phyloP scores from a whole-genome alignment of 2,329 filamentous ascomycete species.

The Colletotrichum brevisporum region DNA sequence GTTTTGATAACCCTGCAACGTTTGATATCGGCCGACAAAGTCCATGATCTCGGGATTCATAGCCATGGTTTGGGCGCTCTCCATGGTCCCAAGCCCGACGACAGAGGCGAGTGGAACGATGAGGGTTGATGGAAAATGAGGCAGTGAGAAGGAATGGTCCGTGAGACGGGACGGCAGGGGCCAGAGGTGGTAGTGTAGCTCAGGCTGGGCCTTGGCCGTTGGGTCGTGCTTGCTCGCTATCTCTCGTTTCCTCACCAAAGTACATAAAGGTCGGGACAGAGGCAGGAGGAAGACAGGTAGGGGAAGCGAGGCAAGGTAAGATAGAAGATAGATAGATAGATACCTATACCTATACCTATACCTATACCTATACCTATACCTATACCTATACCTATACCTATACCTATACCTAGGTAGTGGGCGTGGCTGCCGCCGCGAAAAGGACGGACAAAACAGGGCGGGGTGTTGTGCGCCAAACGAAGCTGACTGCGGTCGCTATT shows the following conservation, averaged over 20 bases:
- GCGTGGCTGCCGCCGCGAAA: neutral
- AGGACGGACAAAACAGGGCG: slow-evolving; percentile 16
- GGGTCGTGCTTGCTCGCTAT: slow-evolving; percentile 3
- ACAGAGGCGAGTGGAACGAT: slow-evolving; percentile 27
- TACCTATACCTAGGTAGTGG: neutral
- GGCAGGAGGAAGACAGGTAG: neutral
- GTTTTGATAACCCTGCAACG: slow-evolving; percentile 58
- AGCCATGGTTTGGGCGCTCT: slow-evolving; percentile 44
- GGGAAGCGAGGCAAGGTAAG: neutral
- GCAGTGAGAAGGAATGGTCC: slow-evolving; percentile 14
- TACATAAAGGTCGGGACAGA: no score
- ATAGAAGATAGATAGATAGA: no score
- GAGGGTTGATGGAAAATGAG: slow-evolving; percentile 16
- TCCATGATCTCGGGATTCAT: slow-evolving; percentile 53
- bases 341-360: no score
- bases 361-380: no score
- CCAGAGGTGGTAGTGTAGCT: slow-evolving; percentile 21
- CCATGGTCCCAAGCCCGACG: slow-evolving; percentile 20
- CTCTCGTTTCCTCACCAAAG: neutral
- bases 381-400: no score
- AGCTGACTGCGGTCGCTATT: slow-evolving; percentile 34
- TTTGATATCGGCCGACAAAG: slow-evolving; percentile 63
- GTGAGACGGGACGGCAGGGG: slow-evolving; percentile 28
- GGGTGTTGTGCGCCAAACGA: slow-evolving; percentile 8
- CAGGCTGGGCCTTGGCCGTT: slow-evolving; percentile 11